phyloP scores from a whole-genome alignment of 1,284 basidiomycete genomes.

The Ceratobasidium sp. region DNA sequence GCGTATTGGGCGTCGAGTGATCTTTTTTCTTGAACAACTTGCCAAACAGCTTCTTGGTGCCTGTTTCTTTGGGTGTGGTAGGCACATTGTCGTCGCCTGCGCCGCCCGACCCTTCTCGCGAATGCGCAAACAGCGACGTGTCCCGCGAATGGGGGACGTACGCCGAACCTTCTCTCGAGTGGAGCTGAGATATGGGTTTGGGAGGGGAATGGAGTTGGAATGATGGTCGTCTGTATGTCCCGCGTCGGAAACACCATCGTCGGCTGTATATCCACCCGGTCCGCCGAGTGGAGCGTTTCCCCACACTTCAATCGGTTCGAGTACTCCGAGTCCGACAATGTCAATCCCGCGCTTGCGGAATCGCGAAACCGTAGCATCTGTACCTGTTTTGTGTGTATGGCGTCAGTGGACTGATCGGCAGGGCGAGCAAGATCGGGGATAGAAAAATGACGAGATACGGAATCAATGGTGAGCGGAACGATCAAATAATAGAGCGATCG shows the following conservation, averaged over 20 bases:
- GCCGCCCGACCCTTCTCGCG: constrained; percentile 14
- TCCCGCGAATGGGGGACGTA: background rate
- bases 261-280: constrained; percentile 6
- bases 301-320: constrained; percentile 88
- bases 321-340: constrained; percentile 73
- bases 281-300: constrained; percentile 39
- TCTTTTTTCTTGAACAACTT: constrained; percentile 75
- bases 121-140: background rate
- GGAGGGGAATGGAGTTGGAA: constrained; percentile 10
- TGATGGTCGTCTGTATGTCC: constrained; percentile 8
- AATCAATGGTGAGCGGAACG: no score
- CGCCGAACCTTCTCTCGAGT: background rate
- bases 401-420: constrained; percentile 27
- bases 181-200: background rate
- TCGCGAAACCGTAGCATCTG: constrained; percentile 92
- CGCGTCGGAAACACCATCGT: constrained; percentile 6
- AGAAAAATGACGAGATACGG: constrained; percentile 2
- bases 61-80: constrained; percentile 43
- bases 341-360: constrained; percentile 88
- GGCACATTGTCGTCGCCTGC: constrained; percentile 45
- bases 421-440: no score
- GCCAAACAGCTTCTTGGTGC: constrained; percentile 71
- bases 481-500: background rate
- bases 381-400: constrained; percentile 62
- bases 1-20: constrained; percentile 26